A percentile compares a stretch with the other conserved stretches of the same genome.
Evolutionary conservation across 2,329 filamentous ascomycete species (phyloP).

Genomic region (Chrysosporium queenslandicum): DNA sequence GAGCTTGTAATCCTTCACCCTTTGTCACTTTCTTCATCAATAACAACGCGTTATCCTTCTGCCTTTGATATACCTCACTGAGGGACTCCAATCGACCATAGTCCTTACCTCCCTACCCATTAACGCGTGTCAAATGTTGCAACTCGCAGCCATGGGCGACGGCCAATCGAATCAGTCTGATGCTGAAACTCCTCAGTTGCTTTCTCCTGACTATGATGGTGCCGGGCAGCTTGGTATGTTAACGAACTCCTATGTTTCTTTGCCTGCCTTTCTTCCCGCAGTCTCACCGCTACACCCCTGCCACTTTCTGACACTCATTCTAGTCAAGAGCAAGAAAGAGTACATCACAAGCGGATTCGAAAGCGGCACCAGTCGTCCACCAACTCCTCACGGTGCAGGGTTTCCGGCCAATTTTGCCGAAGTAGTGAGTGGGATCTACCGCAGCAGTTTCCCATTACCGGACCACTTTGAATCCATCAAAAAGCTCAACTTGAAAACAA

Average conservation of each 20-base stretch:
- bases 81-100: neutral
- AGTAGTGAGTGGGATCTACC: constrained; percentile 64
- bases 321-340: constrained; percentile 10
- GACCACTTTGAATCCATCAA: constrained; percentile 62
- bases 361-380: constrained; percentile 21
- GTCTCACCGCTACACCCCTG: neutral
- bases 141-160: neutral
- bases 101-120: neutral
- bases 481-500: constrained; percentile 61
- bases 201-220: constrained; percentile 2
- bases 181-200: neutral
- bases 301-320: neutral
- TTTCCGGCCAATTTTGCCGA: constrained; percentile 65
- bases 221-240: constrained; percentile 8
- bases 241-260: neutral
- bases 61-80: neutral
- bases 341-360: constrained; percentile 14
- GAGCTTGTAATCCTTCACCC: neutral
- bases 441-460: constrained; percentile 66
- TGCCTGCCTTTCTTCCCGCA: neutral
- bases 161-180: neutral
- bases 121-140: neutral
- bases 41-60: neutral
- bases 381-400: constrained; percentile 26
- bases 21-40: neutral